Evolutionary conservation across 805 yeast species (phyloP), one percentile per base, ranked within the genome.

Genomic region (Saturnispora gosingensis): DNA sequence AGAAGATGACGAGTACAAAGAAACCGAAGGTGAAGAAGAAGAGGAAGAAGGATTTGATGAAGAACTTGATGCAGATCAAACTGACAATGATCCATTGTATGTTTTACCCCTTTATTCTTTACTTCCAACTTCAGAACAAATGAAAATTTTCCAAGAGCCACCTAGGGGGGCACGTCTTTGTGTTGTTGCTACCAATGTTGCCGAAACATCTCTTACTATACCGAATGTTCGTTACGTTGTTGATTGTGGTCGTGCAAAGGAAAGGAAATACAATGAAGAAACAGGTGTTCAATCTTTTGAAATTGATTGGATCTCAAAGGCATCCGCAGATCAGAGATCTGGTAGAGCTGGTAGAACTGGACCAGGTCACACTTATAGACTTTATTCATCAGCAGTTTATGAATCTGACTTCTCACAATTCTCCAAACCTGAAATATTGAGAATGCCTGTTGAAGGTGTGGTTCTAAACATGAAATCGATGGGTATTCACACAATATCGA

Each of bases 381-480:
- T 93, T 13, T 93, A 75, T 61, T 91, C 98, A 0, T 90, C 98
- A 15, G 99, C 99, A 2, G 85, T 95, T 7, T 93, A 74, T 65
- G 97, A 93, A 63, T 78, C 82, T 55, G 93, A 84, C 57, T 93
- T 93, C 64, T 74, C 74, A 3, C 88, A 84, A 61, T 93, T 93
- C 61, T 76, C 93, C 10, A 74, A 73, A 51, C 98, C 99, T 0
- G 99, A 93, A 65, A 90, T 93, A 45, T 70, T 87, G 53, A 74
- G 98, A 57, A 90, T 88, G 95, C 98, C 99, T 0, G 88, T 89
- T 35, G 99, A 93, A 64, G 89, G 96, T 65, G 85, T 93, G n/a
- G 95, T 93, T 0, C 69, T 93, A 59, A 85, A 85, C 46, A 93
- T 93, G 99, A 93, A 93, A 67, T 80, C 91, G 56, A 93, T 93